These are phyloP conservation scores for Serendipita sp. DNA, from an alignment of 1,284 basidiomycete species.

Conservation along the genomic window DNA sequence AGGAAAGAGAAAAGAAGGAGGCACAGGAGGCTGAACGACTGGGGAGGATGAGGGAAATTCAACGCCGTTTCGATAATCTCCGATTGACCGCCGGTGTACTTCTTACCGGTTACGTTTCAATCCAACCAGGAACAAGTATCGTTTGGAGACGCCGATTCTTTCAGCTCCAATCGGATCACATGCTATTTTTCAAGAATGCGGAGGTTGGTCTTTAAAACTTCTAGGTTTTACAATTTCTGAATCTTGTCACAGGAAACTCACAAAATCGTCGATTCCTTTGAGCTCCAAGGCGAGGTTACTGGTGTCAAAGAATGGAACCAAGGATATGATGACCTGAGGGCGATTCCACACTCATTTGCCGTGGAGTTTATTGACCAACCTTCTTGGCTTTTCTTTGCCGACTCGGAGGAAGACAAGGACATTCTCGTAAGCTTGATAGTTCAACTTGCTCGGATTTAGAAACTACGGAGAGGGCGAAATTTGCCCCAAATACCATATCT, in stretches of 20 bases:
- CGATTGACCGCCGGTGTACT: slow-evolving; percentile 18
- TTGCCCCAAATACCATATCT: background rate
- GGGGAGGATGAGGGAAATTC: slow-evolving; percentile 10
- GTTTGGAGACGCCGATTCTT: slow-evolving; percentile 56
- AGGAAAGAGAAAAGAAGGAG: slow-evolving; percentile 7
- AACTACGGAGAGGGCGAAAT: no score
- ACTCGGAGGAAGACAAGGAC: slow-evolving; percentile 53
- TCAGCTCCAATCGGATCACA: slow-evolving; percentile 34
- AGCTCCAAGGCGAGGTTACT: slow-evolving; percentile 29
- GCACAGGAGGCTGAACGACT: slow-evolving; percentile 9
- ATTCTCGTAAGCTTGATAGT: slow-evolving; percentile 5
- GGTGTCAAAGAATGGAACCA: slow-evolving; percentile 51
- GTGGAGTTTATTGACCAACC: slow-evolving; percentile 41
- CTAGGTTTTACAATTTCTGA: background rate
- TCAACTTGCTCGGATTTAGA: background rate
- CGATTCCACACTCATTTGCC: slow-evolving; percentile 55
- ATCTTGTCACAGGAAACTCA: slow-evolving; percentile 30
- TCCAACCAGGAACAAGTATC: slow-evolving; percentile 41
- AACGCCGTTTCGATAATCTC: slow-evolving; percentile 10
- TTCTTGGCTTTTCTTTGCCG: slow-evolving; percentile 48
- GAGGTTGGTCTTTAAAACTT: slow-evolving; percentile 27
- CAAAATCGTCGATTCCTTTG: slow-evolving; percentile 33
- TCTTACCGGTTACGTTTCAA: slow-evolving; percentile 50
- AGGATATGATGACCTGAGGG: slow-evolving; percentile 56
- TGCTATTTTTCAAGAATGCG: slow-evolving; percentile 41